A percentile compares a stretch with the other conserved stretches of the same genome.
phyloP scores from a whole-genome alignment of 2,329 filamentous ascomycete species.

The Torrubiellomyces zombiae region DNA sequence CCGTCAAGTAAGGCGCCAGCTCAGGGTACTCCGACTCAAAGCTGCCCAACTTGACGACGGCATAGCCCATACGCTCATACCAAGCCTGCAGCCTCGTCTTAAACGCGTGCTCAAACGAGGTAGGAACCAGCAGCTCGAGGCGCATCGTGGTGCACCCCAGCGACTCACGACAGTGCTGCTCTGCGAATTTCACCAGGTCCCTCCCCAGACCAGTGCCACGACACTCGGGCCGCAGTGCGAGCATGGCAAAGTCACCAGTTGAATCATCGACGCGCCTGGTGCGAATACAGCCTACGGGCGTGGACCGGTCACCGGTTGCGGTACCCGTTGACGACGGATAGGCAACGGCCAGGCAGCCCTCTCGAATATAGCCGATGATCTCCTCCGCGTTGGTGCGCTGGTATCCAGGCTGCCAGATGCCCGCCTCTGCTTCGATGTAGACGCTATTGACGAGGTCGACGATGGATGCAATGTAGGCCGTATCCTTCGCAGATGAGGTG shows the following conservation, averaged over 20 bases:
- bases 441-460: conserved; percentile 11
- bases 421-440: conserved; percentile 10
- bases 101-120: conserved; percentile 9
- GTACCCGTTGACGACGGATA: too few species aligned
- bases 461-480: conserved; percentile 5
- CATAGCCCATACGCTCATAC: conserved; percentile 14
- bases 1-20: conserved; percentile 9
- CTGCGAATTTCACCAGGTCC: conserved; percentile 11
- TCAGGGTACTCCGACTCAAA: conserved; percentile 13
- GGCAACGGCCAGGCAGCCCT: conserved; percentile 10
- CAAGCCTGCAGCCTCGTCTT: conserved; percentile 12
- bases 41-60: conserved; percentile 9
- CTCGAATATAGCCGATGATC: conserved; percentile 8
- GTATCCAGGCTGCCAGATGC: conserved; percentile 12
- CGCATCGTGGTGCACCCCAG: conserved; percentile 13
- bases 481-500: conserved; percentile 9
- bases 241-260: conserved; percentile 13
- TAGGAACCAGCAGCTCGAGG: conserved; percentile 13
- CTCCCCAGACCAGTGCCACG: conserved; percentile 11
- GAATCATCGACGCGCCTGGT: conserved; percentile 8
- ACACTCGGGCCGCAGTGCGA: conserved; percentile 9
- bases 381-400: conserved; percentile 9
- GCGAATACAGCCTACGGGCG: conserved; percentile 11
- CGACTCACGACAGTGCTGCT: conserved; percentile 10
- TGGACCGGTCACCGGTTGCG: conserved; percentile 2